Evolutionary conservation across 2,329 filamentous ascomycete species (phyloP), one percentile per base, ranked within the genome.

Genomic region (Aspergillus sp.): DNA sequence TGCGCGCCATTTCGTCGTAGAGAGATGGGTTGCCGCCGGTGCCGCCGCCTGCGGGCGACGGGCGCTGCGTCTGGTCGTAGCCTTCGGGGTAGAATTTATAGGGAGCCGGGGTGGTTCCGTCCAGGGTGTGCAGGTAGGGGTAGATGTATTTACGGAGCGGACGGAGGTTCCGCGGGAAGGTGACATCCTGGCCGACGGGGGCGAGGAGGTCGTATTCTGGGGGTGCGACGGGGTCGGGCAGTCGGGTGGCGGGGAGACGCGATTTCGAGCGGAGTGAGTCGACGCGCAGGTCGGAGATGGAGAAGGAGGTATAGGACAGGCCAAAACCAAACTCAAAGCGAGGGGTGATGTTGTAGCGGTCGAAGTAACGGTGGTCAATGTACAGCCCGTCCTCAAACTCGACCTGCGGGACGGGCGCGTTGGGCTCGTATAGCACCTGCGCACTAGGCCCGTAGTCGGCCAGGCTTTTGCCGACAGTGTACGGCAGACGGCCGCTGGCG

Each of bases 331-430:
- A 96, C 44, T 90, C 88, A 66, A 86, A 96, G 1, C 88, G 86
- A 0, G 92, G 92, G 4, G 78, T 77, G 54, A 94, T 86, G 51
- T 79, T 77, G 50, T 86, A 72, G 66, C 87, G 89, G 76, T 96
- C 91, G 61, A 96, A 92, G 70, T 92, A 83, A 11, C 91, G 86
- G 73, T 96, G 96, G 75, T 96, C 93, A 60, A 95, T 85, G 65
- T 92, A 92, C 0, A 96, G 73, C 0, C 90, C 90, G 65, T 96
- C 90, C 1, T 79, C 80, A 67, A 94, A 95, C 58, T 90, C 85
- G 60, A 95, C 89, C 65, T 95, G 90, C 0, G 90, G 89, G 1
- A 86, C 77, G 3, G 88, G 74, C 14, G 79, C 82, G 59, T 89
- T 88, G 0, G 87, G 82, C 45, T 83, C 75, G 64, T 87, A 89